A percentile compares a stretch with the other conserved stretches of the same genome.
Conservation (phyloP, 768 basidiomycete species). For the Lactarius evosmus region DNA sequence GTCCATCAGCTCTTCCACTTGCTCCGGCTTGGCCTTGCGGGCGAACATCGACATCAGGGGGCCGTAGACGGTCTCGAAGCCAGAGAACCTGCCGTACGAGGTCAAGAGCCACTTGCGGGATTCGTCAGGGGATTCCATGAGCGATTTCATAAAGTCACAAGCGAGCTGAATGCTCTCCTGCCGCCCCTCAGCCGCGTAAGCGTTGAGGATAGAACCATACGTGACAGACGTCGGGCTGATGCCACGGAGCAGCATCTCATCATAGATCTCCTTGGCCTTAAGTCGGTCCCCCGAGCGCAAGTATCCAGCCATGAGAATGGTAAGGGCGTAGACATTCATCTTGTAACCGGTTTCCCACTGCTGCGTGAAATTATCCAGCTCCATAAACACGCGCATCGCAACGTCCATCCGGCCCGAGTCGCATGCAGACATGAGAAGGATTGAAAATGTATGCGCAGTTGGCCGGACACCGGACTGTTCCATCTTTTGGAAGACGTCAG, state of each 20-base stretch:
- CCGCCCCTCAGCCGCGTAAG: conserved; percentile 51
- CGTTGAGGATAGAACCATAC: conserved; percentile 60
- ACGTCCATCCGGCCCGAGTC: conserved; percentile 62
- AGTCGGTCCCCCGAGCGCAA: conserved; percentile 51
- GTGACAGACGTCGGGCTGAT: conserved; percentile 68
- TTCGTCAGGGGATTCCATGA: conserved; percentile 41
- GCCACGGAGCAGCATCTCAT: conserved; percentile 64
- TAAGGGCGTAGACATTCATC: conserved; percentile 59
- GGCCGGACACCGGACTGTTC: conserved; percentile 50
- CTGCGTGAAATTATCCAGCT: conserved; percentile 56
- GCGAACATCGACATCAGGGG: conserved; percentile 59
- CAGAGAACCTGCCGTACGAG: conserved; percentile 39
- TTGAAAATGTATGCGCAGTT: conserved; percentile 60
- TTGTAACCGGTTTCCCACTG: conserved; percentile 40
- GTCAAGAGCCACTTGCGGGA: conserved; percentile 42
- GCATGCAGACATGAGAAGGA: conserved; percentile 78
- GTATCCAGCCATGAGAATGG: conserved; percentile 73
- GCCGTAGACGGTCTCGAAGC: conserved; percentile 54
- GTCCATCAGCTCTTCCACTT: conserved; percentile 56
- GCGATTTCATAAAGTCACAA: conserved; percentile 56
- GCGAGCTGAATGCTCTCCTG: conserved; percentile 56
- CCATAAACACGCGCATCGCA: conserved; percentile 62
- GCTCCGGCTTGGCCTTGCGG: conserved; percentile 41
- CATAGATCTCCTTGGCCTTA: conserved; percentile 62
- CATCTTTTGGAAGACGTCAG: conserved; percentile 58